phyloP scores from a whole-genome alignment of 176 grass and related monocot species.

The Lolium perenne region DNA sequence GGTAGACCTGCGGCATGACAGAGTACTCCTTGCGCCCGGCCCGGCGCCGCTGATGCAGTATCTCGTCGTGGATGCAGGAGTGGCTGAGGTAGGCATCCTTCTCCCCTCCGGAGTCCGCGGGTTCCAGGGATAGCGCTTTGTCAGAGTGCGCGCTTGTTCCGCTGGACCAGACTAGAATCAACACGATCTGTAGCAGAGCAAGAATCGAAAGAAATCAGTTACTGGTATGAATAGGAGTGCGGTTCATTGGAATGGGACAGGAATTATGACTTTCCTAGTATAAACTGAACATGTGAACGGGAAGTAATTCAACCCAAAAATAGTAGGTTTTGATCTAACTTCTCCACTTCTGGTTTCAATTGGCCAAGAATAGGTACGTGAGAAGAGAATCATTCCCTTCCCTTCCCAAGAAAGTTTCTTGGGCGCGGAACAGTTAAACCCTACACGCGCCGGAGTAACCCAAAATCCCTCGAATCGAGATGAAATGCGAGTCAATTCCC shows the following conservation, averaged over 20 bases:
- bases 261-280: too few species aligned
- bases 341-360: background rate
- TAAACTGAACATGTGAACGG: background rate
- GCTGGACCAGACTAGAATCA: constrained; percentile 66
- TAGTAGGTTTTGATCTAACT: background rate
- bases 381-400: background rate
- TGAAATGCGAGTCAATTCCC: background rate
- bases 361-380: constrained; percentile 40
- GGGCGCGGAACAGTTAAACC: constrained; percentile 45
- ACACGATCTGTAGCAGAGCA: constrained; percentile 58
- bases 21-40: constrained; percentile 90
- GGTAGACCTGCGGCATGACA: constrained; percentile 90
- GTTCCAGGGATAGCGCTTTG: constrained; percentile 41
- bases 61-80: constrained; percentile 98
- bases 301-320: background rate
- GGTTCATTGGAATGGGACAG: too few species aligned
- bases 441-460: background rate
- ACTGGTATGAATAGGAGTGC: too few species aligned
- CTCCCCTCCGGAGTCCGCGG: constrained; percentile 54
- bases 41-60: constrained; percentile 81
- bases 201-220: too few species aligned
- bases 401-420: background rate
- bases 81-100: constrained; percentile 81
- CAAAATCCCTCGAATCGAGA: constrained; percentile 27
- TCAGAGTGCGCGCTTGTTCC: constrained; percentile 46